Evolutionary conservation across 495 filamentous ascomycete genomes (phyloP), one percentile per base, ranked within the genome.

Genomic region (Penicillium diatomitis): DNA sequence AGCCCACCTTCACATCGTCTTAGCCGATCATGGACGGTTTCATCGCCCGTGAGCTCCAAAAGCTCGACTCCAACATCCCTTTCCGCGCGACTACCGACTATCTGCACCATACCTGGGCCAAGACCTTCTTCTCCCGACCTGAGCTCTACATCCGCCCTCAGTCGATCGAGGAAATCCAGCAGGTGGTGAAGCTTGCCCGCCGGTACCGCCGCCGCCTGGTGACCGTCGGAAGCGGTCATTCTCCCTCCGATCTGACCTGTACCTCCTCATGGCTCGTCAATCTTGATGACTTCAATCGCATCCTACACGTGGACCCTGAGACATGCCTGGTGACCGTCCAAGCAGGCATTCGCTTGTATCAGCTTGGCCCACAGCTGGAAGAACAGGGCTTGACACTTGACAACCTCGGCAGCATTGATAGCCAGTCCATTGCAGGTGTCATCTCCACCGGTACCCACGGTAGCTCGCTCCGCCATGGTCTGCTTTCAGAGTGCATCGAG

Each of bases 251-350:
- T 55, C 66, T 98, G 38, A 97, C 92, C 28, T 96, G 89, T 68
- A 95, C 91, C 28, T 92, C 88, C 0, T 84, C 84, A 10, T 98
- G 92, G 92, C 82, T 96, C 57, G 75, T 97, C 52, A 97, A 95
- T 57, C 82, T 98, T 9, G 91, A 97, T 71, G 69, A 81, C 54
- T 90, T 85, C 74, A 81, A 79, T 64, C 72, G 75, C 32, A 78
- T 96, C 35, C 55, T 94, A 39, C 68, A 79, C 8, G 71, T 95
- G 41, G 80, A 91, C 50, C 64, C 62, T 33, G 70, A 76, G 12
- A 84, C 73, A 8, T 72, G 81, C 33, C 61, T 82, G 30, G 77
- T 92, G n/a, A 79, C 81, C 27, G 80, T 95, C 53, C 76, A 96
- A 68, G 84, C 84, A 3, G 92, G 92, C 1, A 96, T 97, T 49